phyloP scores from a whole-genome alignment of 2,329 filamentous ascomycete genomes.

The Septoria linicola region DNA sequence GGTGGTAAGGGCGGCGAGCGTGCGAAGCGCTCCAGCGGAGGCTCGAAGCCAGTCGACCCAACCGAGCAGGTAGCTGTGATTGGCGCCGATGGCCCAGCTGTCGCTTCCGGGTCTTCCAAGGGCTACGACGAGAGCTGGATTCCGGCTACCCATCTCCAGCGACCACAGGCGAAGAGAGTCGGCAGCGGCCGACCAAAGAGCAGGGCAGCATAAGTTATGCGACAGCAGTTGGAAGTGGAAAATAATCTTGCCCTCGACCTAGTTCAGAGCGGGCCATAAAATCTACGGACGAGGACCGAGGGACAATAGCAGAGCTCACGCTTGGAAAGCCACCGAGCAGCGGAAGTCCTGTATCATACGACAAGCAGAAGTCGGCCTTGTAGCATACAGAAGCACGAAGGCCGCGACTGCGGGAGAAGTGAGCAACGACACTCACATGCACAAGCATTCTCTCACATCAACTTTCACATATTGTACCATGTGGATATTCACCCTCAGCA shows the following conservation, averaged over 20 bases:
- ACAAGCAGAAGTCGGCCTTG: not conserved
- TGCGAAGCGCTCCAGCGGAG: conserved; percentile 59
- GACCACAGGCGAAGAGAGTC: conserved; percentile 67
- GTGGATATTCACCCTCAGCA: not conserved
- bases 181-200: conserved; percentile 51
- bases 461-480: not conserved
- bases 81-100: conserved; percentile 68
- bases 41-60: conserved; percentile 66
- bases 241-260: too few species aligned
- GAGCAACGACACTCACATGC: not conserved
- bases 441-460: not conserved
- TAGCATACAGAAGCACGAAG: not conserved
- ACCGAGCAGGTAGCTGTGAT: conserved; percentile 60
- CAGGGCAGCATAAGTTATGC: conserved; percentile 32
- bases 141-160: conserved; percentile 82
- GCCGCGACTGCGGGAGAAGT: not conserved
- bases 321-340: too few species aligned
- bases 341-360: too few species aligned
- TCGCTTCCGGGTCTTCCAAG: conserved; percentile 64
- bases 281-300: too few species aligned
- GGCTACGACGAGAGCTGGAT: conserved; percentile 93
- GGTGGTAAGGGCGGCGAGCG: conserved; percentile 64
- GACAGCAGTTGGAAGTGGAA: too few species aligned
- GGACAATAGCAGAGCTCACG: too few species aligned
- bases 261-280: too few species aligned